Percentiles rank a stretch among this genome's conserved stretches.
Conservation (phyloP, 768 basidiomycete genomes). For the Kwoniella newhampshirensis region DNA sequence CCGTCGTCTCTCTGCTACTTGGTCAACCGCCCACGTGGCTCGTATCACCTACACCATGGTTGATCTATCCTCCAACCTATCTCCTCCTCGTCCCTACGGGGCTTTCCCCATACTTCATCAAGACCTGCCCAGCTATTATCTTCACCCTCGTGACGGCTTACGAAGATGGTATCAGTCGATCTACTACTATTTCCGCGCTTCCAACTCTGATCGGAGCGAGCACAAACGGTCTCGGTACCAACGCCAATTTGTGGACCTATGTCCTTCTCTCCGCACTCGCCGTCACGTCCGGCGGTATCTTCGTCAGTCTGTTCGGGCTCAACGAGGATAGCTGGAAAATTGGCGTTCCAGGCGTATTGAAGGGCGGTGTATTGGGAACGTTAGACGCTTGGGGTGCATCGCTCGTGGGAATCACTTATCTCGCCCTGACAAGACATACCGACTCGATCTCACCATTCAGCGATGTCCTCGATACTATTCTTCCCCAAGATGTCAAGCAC, state of each 20-base stretch:
- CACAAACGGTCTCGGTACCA: background rate
- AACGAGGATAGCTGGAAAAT: slow-evolving; percentile 31
- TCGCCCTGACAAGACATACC: slow-evolving; percentile 15
- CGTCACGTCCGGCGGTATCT: slow-evolving; percentile 29
- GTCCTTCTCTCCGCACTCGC: slow-evolving; percentile 30
- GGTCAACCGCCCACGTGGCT: slow-evolving; percentile 43
- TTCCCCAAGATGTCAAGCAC: slow-evolving; percentile 25
- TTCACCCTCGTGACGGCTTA: slow-evolving; percentile 26
- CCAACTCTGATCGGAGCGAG: slow-evolving; percentile 8
- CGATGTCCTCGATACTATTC: slow-evolving; percentile 1
- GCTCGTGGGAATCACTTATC: slow-evolving; percentile 25
- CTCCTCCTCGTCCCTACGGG: slow-evolving; percentile 35
- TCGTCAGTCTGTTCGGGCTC: slow-evolving; percentile 27
- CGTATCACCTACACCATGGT: slow-evolving; percentile 41
- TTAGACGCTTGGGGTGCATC: slow-evolving; percentile 36
- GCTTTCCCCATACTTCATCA: slow-evolving; percentile 26
- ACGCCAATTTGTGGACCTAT: slow-evolving; percentile 19
- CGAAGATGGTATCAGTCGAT: slow-evolving; percentile 38
- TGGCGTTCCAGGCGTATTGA: slow-evolving; percentile 25
- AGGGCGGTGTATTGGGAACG: slow-evolving; percentile 28
- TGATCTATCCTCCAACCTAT: slow-evolving; percentile 35
- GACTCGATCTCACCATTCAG: slow-evolving; percentile 9
- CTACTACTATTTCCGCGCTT: slow-evolving; percentile 29
- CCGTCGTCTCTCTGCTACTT: slow-evolving; percentile 33
- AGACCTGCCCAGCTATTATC: slow-evolving; percentile 29